These are phyloP conservation scores for Omphalotus olearius DNA, from an alignment of 1,284 basidiomycete genomes.

Conservation along the genomic window DNA sequence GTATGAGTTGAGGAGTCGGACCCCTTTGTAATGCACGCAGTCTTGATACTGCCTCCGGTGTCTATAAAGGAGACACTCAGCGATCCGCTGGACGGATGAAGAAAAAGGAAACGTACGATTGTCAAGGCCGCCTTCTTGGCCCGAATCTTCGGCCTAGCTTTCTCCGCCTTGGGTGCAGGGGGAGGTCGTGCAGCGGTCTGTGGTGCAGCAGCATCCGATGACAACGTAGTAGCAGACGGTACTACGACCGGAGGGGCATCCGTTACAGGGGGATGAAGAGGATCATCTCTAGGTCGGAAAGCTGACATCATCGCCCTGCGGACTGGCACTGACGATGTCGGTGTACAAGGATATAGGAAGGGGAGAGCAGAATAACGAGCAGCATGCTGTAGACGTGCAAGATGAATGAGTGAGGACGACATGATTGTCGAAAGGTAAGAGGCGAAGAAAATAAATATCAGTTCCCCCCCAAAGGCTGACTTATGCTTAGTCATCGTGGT, in stretches of 20 bases:
- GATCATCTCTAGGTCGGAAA: conserved; percentile 28
- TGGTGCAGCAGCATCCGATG: conserved; percentile 59
- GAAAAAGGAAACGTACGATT: conserved; percentile 54
- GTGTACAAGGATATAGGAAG: conserved; percentile 32
- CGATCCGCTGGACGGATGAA: not conserved
- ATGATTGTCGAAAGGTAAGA: conserved; percentile 18
- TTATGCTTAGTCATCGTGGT: conserved; percentile 1
- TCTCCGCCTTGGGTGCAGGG: conserved; percentile 57
- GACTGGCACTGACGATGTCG: conserved; percentile 23
- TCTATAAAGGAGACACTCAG: conserved; percentile 42
- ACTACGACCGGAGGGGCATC: conserved; percentile 50
- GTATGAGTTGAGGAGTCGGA: conserved; percentile 88
- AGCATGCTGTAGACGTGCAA: conserved; percentile 23
- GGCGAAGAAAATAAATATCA: not conserved
- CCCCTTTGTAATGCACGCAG: conserved; percentile 69
- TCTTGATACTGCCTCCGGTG: conserved; percentile 74
- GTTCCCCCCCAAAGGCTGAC: not conserved
- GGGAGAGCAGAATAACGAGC: conserved; percentile 26
- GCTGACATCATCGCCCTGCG: conserved; percentile 63
- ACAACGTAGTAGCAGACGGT: conserved; percentile 42
- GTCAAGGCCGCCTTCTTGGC: conserved; percentile 80
- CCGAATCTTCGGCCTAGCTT: conserved; percentile 62
- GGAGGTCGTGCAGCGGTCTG: conserved; percentile 70
- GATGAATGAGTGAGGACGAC: conserved; percentile 25
- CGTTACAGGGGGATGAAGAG: conserved; percentile 29